Evolutionary conservation across 441 rosid genomes (phyloP).

Genomic region (Adansonia grandidieri): DNA sequence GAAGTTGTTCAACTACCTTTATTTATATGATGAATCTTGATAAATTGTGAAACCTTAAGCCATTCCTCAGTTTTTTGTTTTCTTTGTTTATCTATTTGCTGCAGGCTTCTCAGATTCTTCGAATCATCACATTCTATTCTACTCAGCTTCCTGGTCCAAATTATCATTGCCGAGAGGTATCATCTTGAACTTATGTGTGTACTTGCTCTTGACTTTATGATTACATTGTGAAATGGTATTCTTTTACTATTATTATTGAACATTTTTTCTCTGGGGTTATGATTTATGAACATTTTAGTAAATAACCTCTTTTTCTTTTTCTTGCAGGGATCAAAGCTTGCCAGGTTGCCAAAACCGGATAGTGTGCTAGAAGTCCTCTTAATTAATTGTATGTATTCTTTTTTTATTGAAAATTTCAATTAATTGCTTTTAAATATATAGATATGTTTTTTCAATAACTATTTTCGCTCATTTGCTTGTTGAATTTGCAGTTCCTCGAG

Average conservation of each 20-base stretch:
- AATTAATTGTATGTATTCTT: conserved; percentile 67
- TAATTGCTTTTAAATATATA: neutral
- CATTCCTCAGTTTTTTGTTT: neutral
- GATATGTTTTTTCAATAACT: conserved; percentile 8
- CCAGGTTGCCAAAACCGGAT: conserved; percentile 82
- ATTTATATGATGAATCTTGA: neutral
- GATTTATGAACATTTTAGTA: conserved; percentile 14
- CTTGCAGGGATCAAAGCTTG: conserved; percentile 53
- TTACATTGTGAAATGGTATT: neutral
- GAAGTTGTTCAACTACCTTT: neutral
- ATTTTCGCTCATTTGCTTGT: conserved; percentile 35
- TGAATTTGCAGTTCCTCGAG: too few relatives aligned
- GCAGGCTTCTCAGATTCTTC: neutral
- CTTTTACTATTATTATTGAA: too few relatives aligned
- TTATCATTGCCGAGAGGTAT: too few relatives aligned
- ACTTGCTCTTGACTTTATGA: too few relatives aligned
- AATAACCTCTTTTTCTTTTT: conserved; percentile 27
- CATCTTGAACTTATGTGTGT: too few relatives aligned
- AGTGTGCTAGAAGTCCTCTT: conserved; percentile 70
- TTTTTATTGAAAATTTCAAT: conserved; percentile 18
- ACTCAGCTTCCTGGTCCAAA: too few relatives aligned
- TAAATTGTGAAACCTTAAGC: neutral
- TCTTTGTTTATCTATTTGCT: conserved; percentile 18
- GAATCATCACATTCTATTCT: too few relatives aligned
- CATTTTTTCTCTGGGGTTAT: neutral